These are phyloP conservation scores for Magnaporthales sp. DNA, from an alignment of 2,329 filamentous ascomycete genomes.

Conservation along the genomic window DNA sequence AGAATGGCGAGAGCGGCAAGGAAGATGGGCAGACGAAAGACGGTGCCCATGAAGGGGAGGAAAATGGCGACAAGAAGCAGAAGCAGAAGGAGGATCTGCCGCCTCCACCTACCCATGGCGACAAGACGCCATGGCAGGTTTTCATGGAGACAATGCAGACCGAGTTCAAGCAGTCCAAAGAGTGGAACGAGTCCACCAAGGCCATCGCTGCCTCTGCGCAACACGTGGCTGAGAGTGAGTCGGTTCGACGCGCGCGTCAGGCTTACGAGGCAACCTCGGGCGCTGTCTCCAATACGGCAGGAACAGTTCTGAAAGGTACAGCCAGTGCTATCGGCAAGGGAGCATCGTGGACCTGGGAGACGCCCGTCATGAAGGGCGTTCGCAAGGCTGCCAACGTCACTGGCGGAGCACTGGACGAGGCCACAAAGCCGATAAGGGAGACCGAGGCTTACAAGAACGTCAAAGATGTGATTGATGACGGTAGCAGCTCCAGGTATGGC, in stretches of 20 bases:
- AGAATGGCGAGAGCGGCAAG: background rate
- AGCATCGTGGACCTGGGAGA: slow-evolving; percentile 96
- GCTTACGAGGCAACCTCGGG: slow-evolving; percentile 83
- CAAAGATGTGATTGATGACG: slow-evolving; percentile 94
- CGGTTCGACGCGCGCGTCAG: slow-evolving; percentile 73
- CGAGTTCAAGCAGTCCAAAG: slow-evolving; percentile 94
- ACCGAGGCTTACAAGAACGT: slow-evolving; percentile 93
- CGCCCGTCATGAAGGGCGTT: slow-evolving; percentile 82
- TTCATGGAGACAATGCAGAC: slow-evolving; percentile 93
- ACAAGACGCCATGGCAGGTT: slow-evolving; percentile 98
- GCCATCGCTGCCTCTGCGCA: slow-evolving; percentile 82
- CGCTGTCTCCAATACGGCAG: slow-evolving; percentile 69
- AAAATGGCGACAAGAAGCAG: slow-evolving; percentile 30
- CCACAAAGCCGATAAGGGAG: slow-evolving; percentile 86
- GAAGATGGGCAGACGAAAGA: background rate
- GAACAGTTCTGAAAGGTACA: slow-evolving; percentile 74
- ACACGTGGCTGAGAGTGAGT: slow-evolving; percentile 88
- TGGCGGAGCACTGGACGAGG: slow-evolving; percentile 82
- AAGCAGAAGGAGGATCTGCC: slow-evolving; percentile 41
- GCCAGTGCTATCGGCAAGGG: slow-evolving; percentile 82
- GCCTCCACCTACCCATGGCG: slow-evolving; percentile 90
- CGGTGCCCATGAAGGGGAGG: slow-evolving; percentile 22
- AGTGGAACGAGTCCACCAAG: slow-evolving; percentile 99
- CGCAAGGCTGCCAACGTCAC: slow-evolving; percentile 80
- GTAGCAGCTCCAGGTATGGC: slow-evolving; percentile 89